A percentile compares a stretch with the other conserved stretches of the same genome.
phyloP scores from a whole-genome alignment of 495 filamentous ascomycete genomes.

The Aspergillus haitiensis region DNA sequence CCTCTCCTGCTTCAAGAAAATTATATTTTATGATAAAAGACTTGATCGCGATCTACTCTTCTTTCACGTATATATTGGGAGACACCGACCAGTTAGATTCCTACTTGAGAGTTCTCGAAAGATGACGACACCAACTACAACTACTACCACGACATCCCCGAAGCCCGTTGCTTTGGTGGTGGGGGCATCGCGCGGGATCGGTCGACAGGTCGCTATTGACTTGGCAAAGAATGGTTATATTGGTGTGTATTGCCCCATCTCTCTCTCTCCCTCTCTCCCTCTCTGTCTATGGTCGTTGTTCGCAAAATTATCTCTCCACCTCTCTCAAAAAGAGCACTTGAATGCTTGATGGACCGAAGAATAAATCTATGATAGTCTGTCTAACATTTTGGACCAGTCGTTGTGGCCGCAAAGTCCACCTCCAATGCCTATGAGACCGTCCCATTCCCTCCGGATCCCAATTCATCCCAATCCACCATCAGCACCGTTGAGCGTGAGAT shows the following conservation, averaged over 20 bases:
- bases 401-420: conserved; percentile 77
- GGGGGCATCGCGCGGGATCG: conserved; percentile 72
- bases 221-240: conserved; percentile 68
- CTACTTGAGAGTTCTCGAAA: too few species aligned
- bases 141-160: too few species aligned
- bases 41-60: too few species aligned
- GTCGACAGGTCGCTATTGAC: conserved; percentile 73
- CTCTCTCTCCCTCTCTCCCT: too few species aligned
- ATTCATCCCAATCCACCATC: conserved; percentile 75
- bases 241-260: conserved; percentile 41
- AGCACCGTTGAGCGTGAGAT: conserved; percentile 83
- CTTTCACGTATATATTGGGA: too few species aligned
- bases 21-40: too few species aligned
- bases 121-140: conserved; percentile 20
- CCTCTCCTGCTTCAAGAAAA: too few species aligned
- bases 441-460: conserved; percentile 81
- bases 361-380: conserved; percentile 6
- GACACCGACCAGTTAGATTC: too few species aligned
- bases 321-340: too few species aligned
- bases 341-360: neutral
- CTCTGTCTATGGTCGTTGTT: too few species aligned
- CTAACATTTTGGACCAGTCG: conserved; percentile 51
- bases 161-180: conserved; percentile 64
- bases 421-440: conserved; percentile 56
- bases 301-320: too few species aligned